Percentiles rank a stretch among this genome's conserved stretches.
Conservation (phyloP, 805 yeast species). For the Ogataea allantospora region DNA sequence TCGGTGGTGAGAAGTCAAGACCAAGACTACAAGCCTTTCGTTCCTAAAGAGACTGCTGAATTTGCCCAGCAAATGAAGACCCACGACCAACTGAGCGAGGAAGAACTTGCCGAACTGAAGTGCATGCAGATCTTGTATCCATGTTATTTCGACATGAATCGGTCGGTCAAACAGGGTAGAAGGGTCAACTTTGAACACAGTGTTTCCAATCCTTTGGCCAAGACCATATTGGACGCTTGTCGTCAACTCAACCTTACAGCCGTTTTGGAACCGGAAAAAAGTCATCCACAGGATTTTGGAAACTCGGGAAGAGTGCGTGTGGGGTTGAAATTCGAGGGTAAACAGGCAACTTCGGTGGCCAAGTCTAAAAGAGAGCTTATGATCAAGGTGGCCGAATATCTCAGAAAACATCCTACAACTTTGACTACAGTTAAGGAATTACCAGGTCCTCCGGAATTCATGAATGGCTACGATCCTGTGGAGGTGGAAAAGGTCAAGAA, state of each 20-base stretch:
- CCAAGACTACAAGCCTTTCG: neutral
- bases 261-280: constrained; percentile 73
- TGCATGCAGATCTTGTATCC: constrained; percentile 81
- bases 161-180: constrained; percentile 80
- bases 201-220: constrained; percentile 85
- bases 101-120: constrained; percentile 63
- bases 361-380: constrained; percentile 66
- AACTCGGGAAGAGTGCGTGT: constrained; percentile 96
- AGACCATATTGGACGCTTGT: constrained; percentile 74
- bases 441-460: constrained; percentile 64
- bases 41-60: constrained; percentile 11
- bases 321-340: constrained; percentile 51
- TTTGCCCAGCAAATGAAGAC: constrained; percentile 15
- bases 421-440: constrained; percentile 58
- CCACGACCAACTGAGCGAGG: constrained; percentile 40
- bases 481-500: constrained; percentile 80
- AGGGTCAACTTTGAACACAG: constrained; percentile 68
- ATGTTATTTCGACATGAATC: constrained; percentile 79
- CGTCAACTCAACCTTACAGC: constrained; percentile 29
- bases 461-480: constrained; percentile 48
- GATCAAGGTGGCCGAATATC: constrained; percentile 55
- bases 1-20: constrained; percentile 37
- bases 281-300: constrained; percentile 96
- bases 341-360: constrained; percentile 34
- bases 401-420: constrained; percentile 69